phyloP scores from a whole-genome alignment of 1,284 basidiomycete genomes.

The Ustilago xerochloae region DNA sequence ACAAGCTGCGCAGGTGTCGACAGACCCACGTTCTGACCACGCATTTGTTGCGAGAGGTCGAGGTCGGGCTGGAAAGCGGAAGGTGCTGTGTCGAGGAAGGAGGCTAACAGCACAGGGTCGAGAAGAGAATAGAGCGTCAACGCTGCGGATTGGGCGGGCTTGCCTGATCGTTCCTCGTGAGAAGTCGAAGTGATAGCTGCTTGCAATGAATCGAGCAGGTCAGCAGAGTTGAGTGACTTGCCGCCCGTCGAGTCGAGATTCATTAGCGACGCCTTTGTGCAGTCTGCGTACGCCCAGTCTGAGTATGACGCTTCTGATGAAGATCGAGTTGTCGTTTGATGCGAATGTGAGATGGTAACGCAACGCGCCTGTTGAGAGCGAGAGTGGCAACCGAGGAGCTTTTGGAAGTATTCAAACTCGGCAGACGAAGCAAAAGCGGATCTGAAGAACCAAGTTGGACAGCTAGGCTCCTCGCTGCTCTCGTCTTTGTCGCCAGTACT shows the following conservation, averaged over 20 bases:
- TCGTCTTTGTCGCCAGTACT: neutral
- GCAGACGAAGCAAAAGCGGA: slow-evolving; percentile 47
- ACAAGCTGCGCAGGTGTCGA: slow-evolving; percentile 37
- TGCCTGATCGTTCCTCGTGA: neutral
- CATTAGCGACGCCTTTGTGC: slow-evolving; percentile 20
- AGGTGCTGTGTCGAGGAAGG: slow-evolving; percentile 48
- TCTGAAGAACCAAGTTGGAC: slow-evolving; percentile 61
- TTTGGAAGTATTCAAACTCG: slow-evolving; percentile 55
- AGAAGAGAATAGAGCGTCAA: slow-evolving; percentile 35
- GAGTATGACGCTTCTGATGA: slow-evolving; percentile 1
- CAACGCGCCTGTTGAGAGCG: slow-evolving; percentile 1
- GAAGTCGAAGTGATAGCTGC: neutral
- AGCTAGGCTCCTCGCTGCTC: slow-evolving; percentile 1
- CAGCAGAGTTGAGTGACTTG: slow-evolving; percentile 2
- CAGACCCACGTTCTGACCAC: slow-evolving; percentile 33
- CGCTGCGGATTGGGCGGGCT: slow-evolving; percentile 17
- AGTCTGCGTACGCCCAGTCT: slow-evolving; percentile 12
- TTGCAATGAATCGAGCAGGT: slow-evolving; percentile 26
- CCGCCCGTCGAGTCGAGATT: slow-evolving; percentile 12
- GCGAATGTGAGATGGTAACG: neutral
- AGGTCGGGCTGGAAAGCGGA: slow-evolving; percentile 50
- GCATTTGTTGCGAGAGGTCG: slow-evolving; percentile 28
- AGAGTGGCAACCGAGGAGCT: slow-evolving; percentile 25
- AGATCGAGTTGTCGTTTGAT: neutral
- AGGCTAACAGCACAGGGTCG: slow-evolving; percentile 28